These are phyloP conservation scores for Chlorella sp. DNA, from an alignment of 139 green algal genomes.

Conservation along the genomic window DNA sequence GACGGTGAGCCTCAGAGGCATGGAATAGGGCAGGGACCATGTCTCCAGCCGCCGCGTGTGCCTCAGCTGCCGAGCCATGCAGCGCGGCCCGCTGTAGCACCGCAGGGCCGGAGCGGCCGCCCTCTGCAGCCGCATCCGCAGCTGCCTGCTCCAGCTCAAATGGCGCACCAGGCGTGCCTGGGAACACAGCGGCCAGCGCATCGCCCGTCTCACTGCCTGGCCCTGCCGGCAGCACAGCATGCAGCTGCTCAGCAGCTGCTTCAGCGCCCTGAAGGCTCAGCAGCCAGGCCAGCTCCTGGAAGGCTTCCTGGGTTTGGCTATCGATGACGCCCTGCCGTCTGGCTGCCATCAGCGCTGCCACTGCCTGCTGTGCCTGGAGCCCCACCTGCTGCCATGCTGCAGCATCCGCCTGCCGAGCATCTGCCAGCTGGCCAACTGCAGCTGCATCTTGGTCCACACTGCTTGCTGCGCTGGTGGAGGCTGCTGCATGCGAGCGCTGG, in stretches of 20 bases:
- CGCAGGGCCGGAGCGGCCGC: not conserved
- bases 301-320: not conserved
- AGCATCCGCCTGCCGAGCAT: not conserved
- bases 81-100: constrained; percentile 5
- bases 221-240: not conserved
- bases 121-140: not conserved
- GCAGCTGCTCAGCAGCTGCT: not conserved
- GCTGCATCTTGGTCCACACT: constrained; percentile 5
- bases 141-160: not conserved
- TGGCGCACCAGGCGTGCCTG: not conserved
- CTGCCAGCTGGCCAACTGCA: not conserved
- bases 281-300: constrained; percentile 17
- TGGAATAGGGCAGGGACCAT: constrained; percentile 36
- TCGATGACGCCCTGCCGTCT: not conserved
- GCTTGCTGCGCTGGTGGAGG: constrained; percentile 19
- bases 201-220: not conserved
- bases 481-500: constrained; percentile 20
- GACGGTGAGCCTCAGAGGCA: constrained; percentile 43
- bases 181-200: constrained; percentile 1
- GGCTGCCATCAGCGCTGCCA: not conserved
- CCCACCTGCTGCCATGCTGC: not conserved
- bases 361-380: not conserved
- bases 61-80: constrained; percentile 14
- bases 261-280: not conserved
- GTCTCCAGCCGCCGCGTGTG: not conserved